Percentiles rank a stretch among this genome's conserved stretches.
Conservation (phyloP, 768 basidiomycete genomes). For the Lactifluus echinatus region DNA sequence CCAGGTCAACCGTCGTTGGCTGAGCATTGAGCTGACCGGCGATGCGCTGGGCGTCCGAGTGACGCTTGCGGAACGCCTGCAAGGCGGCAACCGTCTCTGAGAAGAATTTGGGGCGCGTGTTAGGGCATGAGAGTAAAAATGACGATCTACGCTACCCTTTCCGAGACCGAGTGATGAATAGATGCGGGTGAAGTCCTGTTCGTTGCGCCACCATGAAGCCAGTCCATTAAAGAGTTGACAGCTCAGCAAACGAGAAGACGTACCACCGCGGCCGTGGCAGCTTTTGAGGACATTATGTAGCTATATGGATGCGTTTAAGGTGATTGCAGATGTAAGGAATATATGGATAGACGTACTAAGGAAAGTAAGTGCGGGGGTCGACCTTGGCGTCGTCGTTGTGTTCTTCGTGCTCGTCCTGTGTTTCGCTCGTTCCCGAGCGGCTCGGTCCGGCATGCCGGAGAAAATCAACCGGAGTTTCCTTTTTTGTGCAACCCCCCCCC, state of each 20-base stretch:
- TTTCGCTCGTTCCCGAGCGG: too few species aligned
- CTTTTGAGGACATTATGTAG: constrained; percentile 56
- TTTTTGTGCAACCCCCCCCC: not conserved
- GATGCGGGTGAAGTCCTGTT: constrained; percentile 74
- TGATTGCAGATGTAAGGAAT: not conserved
- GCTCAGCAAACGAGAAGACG: constrained; percentile 15
- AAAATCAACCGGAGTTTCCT: not conserved
- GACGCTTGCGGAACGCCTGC: constrained; percentile 94
- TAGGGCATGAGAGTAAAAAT: not conserved
- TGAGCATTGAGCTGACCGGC: constrained; percentile 52
- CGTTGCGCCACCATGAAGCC: constrained; percentile 4
- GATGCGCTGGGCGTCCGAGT: constrained; percentile 78
- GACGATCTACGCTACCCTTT: constrained; percentile 47
- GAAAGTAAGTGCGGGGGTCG: not conserved
- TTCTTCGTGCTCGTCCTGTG: not conserved
- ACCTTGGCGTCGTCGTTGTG: not conserved
- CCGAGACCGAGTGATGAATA: constrained; percentile 78
- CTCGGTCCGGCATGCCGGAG: constrained; percentile 5
- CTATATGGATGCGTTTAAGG: not conserved
- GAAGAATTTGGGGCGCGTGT: not conserved
- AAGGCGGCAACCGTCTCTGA: constrained; percentile 85
- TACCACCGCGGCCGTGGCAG: constrained; percentile 54
- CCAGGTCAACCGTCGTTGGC: constrained; percentile 80
- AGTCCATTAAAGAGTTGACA: constrained; percentile 8
- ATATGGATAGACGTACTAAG: not conserved